Evolutionary conservation across 805 yeast species (phyloP).

Genomic region (Suhomyces vadensis): DNA sequence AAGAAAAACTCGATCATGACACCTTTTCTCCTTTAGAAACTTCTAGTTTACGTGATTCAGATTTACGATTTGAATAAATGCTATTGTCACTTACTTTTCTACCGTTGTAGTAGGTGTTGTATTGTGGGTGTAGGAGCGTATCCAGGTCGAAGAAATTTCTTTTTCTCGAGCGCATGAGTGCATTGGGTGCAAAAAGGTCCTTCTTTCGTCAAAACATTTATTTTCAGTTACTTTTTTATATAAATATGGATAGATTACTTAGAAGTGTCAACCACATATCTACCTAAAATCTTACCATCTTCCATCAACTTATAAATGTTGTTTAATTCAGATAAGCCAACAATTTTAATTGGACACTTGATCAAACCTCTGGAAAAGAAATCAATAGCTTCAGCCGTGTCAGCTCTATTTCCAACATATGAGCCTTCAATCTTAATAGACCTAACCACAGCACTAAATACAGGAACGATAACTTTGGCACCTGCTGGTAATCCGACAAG

Average conservation of each 20-base stretch:
- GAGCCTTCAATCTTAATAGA: constrained; percentile 76
- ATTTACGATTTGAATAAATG: not conserved
- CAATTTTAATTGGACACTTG: constrained; percentile 71
- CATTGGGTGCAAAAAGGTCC: not conserved
- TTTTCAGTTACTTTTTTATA: not conserved
- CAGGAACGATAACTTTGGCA: constrained; percentile 68
- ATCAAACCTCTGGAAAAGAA: constrained; percentile 73
- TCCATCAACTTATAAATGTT: constrained; percentile 74
- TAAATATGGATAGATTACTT: constrained; percentile 41
- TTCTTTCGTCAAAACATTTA: too few species aligned
- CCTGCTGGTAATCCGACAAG: constrained; percentile 77
- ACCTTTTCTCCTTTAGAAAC: constrained; percentile 1
- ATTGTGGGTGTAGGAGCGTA: too few species aligned
- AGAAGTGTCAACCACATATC: constrained; percentile 81
- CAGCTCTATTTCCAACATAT: constrained; percentile 87
- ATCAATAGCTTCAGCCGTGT: constrained; percentile 77
- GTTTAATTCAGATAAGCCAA: constrained; percentile 71
- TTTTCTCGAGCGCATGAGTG: too few species aligned
- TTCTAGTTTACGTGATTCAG: constrained; percentile 1
- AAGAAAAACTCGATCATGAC: not conserved
- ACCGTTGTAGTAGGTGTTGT: too few species aligned
- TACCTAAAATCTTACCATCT: constrained; percentile 81
- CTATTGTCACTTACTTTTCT: not conserved
- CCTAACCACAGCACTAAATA: constrained; percentile 72
- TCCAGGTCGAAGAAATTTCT: too few species aligned